These are phyloP conservation scores for Penicillium sp. DNA, from an alignment of 2,329 filamentous ascomycete species.

Conservation along the genomic window DNA sequence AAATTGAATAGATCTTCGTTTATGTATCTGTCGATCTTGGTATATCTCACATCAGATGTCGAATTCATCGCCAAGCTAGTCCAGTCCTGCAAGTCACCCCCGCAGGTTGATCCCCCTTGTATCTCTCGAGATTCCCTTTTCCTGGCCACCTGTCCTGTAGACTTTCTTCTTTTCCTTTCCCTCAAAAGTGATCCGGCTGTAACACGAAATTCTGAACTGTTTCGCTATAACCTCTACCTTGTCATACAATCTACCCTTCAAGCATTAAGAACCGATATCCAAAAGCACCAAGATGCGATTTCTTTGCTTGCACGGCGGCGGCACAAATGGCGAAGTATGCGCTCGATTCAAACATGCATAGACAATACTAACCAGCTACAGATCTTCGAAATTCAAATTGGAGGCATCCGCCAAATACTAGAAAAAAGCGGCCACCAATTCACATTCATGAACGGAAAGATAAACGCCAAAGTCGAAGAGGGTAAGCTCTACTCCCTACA, in stretches of 20 bases:
- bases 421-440: constrained; percentile 31
- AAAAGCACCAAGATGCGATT: constrained; percentile 30
- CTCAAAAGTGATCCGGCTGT: neutral
- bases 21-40: neutral
- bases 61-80: neutral
- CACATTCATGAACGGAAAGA: constrained; percentile 30
- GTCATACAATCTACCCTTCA: neutral
- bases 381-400: constrained; percentile 39
- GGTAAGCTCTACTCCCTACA: constrained; percentile 18
- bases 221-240: neutral
- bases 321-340: constrained; percentile 34
- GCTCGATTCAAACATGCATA: neutral
- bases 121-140: neutral
- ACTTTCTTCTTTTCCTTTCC: neutral
- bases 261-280: neutral
- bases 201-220: neutral
- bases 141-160: neutral
- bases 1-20: neutral
- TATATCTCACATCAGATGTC: neutral
- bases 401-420: constrained; percentile 31
- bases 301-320: constrained; percentile 35
- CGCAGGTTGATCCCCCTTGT: neutral
- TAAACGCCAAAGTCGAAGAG: constrained; percentile 26
- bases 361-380: constrained; percentile 8
- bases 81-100: neutral